Evolutionary conservation across 371 early-diverging fungal species (phyloP).

Genomic region (Antonospora locustae): DNA sequence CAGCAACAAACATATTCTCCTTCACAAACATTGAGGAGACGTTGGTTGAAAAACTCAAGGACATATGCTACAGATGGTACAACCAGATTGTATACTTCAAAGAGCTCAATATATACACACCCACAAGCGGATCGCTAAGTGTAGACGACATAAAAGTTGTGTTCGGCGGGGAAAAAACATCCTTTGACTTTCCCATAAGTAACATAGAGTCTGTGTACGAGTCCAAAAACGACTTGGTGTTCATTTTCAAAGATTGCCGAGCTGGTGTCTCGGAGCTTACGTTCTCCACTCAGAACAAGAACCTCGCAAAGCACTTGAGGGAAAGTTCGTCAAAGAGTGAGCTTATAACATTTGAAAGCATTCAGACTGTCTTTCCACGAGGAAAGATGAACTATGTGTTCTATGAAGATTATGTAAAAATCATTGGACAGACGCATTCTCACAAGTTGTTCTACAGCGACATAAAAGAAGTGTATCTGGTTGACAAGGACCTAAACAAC

Average conservation of each 20-base stretch:
- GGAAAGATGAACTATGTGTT: constrained; percentile 51
- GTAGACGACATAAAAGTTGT: constrained; percentile 40
- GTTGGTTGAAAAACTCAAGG: constrained; percentile 35
- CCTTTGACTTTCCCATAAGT: constrained; percentile 51
- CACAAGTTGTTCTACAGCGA: constrained; percentile 48
- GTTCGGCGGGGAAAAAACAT: constrained; percentile 31
- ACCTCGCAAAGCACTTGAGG: constrained; percentile 31
- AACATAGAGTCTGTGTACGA: constrained; percentile 48
- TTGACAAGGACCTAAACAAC: constrained; percentile 43
- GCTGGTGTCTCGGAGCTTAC: constrained; percentile 36
- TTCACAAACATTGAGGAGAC: constrained; percentile 39
- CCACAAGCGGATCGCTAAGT: constrained; percentile 33
- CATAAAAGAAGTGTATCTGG: constrained; percentile 34
- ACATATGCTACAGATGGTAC: constrained; percentile 28
- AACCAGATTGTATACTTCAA: constrained; percentile 42
- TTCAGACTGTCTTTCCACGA: constrained; percentile 45
- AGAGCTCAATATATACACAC: constrained; percentile 39
- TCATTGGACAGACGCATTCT: constrained; percentile 52
- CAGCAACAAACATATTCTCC: constrained; percentile 19
- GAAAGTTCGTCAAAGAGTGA: constrained; percentile 29
- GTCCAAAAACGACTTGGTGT: constrained; percentile 42
- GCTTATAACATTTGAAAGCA: constrained; percentile 39
- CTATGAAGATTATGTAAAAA: constrained; percentile 36
- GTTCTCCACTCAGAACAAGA: constrained; percentile 12
- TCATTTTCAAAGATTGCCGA: constrained; percentile 37